phyloP scores from a whole-genome alignment of 2,329 filamentous ascomycete genomes.

The Parastagonospora avenae region DNA sequence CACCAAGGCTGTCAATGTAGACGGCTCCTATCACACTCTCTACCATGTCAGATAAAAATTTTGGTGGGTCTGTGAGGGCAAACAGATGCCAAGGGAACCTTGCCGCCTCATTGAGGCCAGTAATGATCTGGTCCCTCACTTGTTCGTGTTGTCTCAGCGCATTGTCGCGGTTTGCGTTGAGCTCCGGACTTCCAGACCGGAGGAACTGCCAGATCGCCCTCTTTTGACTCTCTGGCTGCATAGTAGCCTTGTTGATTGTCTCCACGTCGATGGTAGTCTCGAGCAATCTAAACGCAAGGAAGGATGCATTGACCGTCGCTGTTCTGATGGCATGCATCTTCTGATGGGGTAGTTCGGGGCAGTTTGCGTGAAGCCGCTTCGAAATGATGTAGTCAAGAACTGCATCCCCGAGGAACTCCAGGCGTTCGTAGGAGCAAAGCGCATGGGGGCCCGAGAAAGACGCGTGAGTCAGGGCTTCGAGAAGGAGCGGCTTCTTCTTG shows the following conservation, averaged over 20 bases:
- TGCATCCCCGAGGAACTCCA: constrained; percentile 88
- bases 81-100: constrained; percentile 80
- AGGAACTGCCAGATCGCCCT: constrained; percentile 72
- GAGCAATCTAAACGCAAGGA: constrained; percentile 78
- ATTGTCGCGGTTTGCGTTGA: constrained; percentile 55
- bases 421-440: constrained; percentile 68
- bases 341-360: constrained; percentile 56
- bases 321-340: constrained; percentile 79
- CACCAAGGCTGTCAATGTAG: constrained; percentile 69
- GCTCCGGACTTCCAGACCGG: constrained; percentile 59
- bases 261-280: constrained; percentile 53
- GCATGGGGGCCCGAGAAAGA: constrained; percentile 57
- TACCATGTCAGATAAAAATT: constrained; percentile 59
- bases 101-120: constrained; percentile 55
- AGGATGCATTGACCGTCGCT: constrained; percentile 77
- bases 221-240: constrained; percentile 31
- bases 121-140: constrained; percentile 56
- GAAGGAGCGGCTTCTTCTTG: constrained; percentile 65
- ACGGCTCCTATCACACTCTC: constrained; percentile 82
- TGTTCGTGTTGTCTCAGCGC: constrained; percentile 54
- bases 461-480: constrained; percentile 81
- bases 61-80: constrained; percentile 55
- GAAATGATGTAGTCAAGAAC: constrained; percentile 81
- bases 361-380: constrained; percentile 60
- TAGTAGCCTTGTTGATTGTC: constrained; percentile 35